Percentiles rank a stretch among this genome's conserved stretches.
Evolutionary conservation across 1,139 yeast species (phyloP).

Genomic region (Tardiomyces digboiensis): DNA sequence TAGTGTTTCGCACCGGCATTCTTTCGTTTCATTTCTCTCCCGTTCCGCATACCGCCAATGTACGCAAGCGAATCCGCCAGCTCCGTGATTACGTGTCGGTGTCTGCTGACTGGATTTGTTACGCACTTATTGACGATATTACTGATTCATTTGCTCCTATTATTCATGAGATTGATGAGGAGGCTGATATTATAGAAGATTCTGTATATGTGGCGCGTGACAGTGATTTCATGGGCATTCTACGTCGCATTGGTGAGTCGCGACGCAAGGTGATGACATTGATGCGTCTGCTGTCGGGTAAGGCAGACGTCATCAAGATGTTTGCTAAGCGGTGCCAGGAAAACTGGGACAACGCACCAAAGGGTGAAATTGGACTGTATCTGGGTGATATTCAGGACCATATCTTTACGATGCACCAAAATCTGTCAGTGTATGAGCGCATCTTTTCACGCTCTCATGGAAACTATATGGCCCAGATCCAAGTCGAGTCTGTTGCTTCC

Average conservation of each 20-base stretch:
- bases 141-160: slow-evolving; percentile 93
- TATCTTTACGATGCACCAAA: slow-evolving; percentile 92
- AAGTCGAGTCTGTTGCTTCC: slow-evolving; percentile 82
- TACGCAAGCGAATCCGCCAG: slow-evolving; percentile 86
- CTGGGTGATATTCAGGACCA: slow-evolving; percentile 98
- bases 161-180: slow-evolving; percentile 76
- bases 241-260: slow-evolving; percentile 78
- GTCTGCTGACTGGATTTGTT: slow-evolving; percentile 89
- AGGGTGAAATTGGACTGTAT: slow-evolving; percentile 46
- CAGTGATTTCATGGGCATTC: slow-evolving; percentile 51
- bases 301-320: slow-evolving; percentile 96
- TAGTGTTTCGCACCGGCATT: slow-evolving; percentile 79
- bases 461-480: slow-evolving; percentile 87
- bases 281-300: slow-evolving; percentile 83
- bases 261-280: slow-evolving; percentile 87
- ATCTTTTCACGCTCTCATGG: slow-evolving; percentile 88
- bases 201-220: slow-evolving; percentile 58
- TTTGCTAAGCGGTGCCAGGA: slow-evolving; percentile 96
- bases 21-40: slow-evolving; percentile 83
- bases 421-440: slow-evolving; percentile 81
- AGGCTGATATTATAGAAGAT: slow-evolving; percentile 89
- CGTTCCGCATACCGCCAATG: slow-evolving; percentile 73
- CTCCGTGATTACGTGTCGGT: slow-evolving; percentile 81
- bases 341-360: slow-evolving; percentile 32
- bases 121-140: slow-evolving; percentile 88